These are phyloP conservation scores for Euphorbia peplus DNA, from an alignment of 345 rosid species.

Conservation along the genomic window DNA sequence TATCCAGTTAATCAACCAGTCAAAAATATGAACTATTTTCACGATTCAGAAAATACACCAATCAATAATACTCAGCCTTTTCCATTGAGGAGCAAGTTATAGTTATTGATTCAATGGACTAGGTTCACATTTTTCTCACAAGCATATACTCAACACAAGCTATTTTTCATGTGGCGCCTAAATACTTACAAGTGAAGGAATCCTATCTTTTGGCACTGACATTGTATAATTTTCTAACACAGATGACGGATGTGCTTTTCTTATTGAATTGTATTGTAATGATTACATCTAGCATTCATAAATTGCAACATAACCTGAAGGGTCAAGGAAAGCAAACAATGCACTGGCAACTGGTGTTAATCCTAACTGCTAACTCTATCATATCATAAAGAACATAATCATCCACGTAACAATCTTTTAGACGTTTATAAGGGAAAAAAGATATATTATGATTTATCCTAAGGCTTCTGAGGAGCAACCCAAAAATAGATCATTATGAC, in stretches of 20 bases:
- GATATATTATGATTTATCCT: not conserved
- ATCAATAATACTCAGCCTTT: not conserved
- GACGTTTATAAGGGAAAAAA: not conserved
- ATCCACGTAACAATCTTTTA: not conserved
- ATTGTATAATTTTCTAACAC: not conserved
- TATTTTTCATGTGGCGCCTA: not conserved
- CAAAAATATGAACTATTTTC: not conserved
- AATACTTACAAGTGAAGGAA: not conserved
- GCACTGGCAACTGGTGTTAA: not conserved
- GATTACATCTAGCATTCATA: not conserved
- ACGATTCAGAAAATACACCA: not conserved
- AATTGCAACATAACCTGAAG: not conserved
- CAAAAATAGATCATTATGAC: not conserved
- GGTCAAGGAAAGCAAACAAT: not conserved
- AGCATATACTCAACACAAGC: not conserved
- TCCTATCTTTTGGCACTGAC: not conserved
- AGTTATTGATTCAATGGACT: not conserved
- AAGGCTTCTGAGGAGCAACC: not conserved
- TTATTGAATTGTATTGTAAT: not conserved
- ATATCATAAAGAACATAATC: not conserved
- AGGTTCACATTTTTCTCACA: not conserved
- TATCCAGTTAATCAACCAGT: slow-evolving; percentile 6
- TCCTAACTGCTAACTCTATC: not conserved
- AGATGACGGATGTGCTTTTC: not conserved
- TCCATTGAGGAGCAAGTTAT: too few species aligned